Conservation (phyloP, 2,329 filamentous ascomycete genomes). For the Seiridium unicorne region DNA sequence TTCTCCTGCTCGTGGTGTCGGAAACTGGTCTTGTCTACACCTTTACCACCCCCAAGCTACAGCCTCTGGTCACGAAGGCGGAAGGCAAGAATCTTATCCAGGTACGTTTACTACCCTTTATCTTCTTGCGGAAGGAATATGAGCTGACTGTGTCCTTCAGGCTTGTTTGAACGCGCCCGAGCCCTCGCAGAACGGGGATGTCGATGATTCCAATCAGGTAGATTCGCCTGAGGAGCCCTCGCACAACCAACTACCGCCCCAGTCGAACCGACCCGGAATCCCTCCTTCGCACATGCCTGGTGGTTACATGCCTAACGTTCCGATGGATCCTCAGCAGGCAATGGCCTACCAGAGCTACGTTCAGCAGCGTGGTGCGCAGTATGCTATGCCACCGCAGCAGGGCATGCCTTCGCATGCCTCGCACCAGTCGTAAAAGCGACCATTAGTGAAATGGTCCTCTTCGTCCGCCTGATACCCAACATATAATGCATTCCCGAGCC, state of each 20-base stretch:
- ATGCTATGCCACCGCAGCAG: slow-evolving; percentile 74
- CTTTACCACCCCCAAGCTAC: slow-evolving; percentile 96
- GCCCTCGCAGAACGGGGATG: slow-evolving; percentile 75
- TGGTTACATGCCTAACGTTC: slow-evolving; percentile 62
- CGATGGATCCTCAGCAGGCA: slow-evolving; percentile 74
- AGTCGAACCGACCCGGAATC: slow-evolving; percentile 62
- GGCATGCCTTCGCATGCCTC: slow-evolving; percentile 82
- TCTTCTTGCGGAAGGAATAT: neutral
- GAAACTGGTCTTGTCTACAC: slow-evolving; percentile 98
- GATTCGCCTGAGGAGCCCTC: slow-evolving; percentile 90
- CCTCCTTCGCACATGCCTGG: slow-evolving; percentile 66
- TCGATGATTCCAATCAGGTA: slow-evolving; percentile 72
- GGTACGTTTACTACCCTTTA: slow-evolving; percentile 45
- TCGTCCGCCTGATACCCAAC: slow-evolving; percentile 52
- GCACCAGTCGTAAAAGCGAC: slow-evolving; percentile 62
- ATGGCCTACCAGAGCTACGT: slow-evolving; percentile 84
- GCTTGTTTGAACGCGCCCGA: slow-evolving; percentile 96
- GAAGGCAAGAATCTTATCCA: slow-evolving; percentile 99
- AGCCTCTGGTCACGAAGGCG: slow-evolving; percentile 95
- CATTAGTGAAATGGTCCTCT: slow-evolving; percentile 14
- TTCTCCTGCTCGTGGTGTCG: slow-evolving; percentile 91
- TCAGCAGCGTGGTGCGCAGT: slow-evolving; percentile 70
- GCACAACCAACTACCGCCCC: slow-evolving; percentile 71
- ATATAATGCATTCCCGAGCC: slow-evolving; percentile 52
- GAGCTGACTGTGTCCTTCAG: slow-evolving; percentile 43